phyloP scores from a whole-genome alignment of 192 early-diverging fungal species.

The Linnemannia zychae region DNA sequence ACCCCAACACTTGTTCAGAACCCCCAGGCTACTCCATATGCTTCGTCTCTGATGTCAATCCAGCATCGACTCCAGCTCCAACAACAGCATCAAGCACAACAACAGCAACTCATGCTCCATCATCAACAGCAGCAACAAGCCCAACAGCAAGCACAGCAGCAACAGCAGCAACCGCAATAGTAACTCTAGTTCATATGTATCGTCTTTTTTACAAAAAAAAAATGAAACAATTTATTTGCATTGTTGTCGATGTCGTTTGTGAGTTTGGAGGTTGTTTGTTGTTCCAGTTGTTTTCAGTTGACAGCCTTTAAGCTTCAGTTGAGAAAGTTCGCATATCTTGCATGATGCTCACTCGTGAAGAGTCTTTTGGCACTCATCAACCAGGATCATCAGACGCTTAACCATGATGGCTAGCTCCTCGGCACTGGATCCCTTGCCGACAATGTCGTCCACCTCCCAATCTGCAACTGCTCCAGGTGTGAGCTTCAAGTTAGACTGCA shows the following conservation, averaged over 20 bases:
- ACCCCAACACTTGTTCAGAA: conserved; percentile 22
- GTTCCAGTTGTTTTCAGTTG: too few relatives aligned
- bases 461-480: conserved; percentile 35
- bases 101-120: conserved; percentile 14
- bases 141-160: conserved; percentile 40
- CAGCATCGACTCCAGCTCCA: conserved; percentile 43
- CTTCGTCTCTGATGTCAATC: conserved; percentile 17
- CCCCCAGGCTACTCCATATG: conserved; percentile 18
- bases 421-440: conserved; percentile 16
- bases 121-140: conserved; percentile 34
- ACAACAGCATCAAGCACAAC: conserved; percentile 20
- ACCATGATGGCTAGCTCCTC: conserved; percentile 25
- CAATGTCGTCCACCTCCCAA: conserved; percentile 27
- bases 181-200: conserved; percentile 18
- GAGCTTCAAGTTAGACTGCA: conserved; percentile 28
- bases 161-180: conserved; percentile 33
- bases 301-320: not conserved
- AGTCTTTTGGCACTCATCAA: conserved; percentile 36
- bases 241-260: too few relatives aligned
- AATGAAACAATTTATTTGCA: not conserved
- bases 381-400: conserved; percentile 25
- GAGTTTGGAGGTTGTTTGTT: too few relatives aligned
- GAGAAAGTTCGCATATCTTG: not conserved
- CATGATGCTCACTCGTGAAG: not conserved
- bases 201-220: not conserved